phyloP scores from a whole-genome alignment of 495 filamentous ascomycete genomes.

The Pseudoneurospora amorphoporcata region DNA sequence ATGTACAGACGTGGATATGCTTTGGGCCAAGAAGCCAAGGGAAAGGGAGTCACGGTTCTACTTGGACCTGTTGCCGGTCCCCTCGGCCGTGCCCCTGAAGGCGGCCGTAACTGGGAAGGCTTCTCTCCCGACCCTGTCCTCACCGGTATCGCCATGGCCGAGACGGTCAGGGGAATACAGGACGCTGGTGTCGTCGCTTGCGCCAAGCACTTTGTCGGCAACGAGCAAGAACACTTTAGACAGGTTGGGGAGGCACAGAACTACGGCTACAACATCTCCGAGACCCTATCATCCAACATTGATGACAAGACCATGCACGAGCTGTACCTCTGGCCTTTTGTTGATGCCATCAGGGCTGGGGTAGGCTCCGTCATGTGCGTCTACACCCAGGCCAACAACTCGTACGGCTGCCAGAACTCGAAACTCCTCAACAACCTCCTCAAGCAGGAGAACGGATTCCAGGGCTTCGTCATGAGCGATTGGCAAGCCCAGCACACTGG shows the following conservation, averaged over 20 bases:
- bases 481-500: constrained; percentile 85
- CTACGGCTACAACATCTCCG: constrained; percentile 53
- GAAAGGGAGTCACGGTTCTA: constrained; percentile 76
- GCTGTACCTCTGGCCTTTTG: constrained; percentile 68
- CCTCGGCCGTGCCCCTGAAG: constrained; percentile 60
- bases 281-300: constrained; percentile 67
- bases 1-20: constrained; percentile 65
- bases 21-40: constrained; percentile 70
- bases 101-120: constrained; percentile 88
- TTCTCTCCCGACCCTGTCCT: constrained; percentile 67
- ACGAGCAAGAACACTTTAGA: constrained; percentile 78
- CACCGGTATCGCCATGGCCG: constrained; percentile 60
- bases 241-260: constrained; percentile 52
- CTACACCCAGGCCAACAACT: constrained; percentile 88
- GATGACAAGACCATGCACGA: constrained; percentile 96
- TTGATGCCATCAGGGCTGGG: constrained; percentile 40
- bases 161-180: constrained; percentile 74
- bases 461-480: constrained; percentile 88
- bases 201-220: constrained; percentile 71
- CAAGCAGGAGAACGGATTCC: constrained; percentile 88
- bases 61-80: constrained; percentile 88
- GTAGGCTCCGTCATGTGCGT: constrained; percentile 89
- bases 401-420: constrained; percentile 75
- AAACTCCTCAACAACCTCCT: constrained; percentile 71
- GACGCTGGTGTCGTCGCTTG: constrained; percentile 72